These are phyloP conservation scores for Penicillium pulvis DNA, from an alignment of 495 filamentous ascomycete genomes.

Conservation along the genomic window DNA sequence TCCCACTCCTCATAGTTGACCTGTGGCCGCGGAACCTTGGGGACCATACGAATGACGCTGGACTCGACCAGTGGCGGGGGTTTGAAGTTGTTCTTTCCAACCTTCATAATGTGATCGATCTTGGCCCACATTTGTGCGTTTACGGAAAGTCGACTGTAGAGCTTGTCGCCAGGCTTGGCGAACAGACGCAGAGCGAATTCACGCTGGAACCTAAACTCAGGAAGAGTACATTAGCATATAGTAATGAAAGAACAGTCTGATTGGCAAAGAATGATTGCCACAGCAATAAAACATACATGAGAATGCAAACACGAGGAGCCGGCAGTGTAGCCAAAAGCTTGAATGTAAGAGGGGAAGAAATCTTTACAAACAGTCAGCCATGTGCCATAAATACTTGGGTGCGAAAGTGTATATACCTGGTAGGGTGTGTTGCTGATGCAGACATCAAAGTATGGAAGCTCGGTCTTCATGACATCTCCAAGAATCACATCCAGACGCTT, in stretches of 20 bases:
- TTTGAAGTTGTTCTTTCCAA: constrained; percentile 92
- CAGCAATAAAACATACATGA: constrained; percentile 65
- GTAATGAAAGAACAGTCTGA: not conserved
- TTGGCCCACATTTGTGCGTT: constrained; percentile 96
- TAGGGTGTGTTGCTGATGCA: constrained; percentile 96
- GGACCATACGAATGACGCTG: constrained; percentile 75
- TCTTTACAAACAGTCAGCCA: constrained; percentile 47
- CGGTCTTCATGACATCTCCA: constrained; percentile 91
- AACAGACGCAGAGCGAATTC: constrained; percentile 78
- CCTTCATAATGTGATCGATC: constrained; percentile 86
- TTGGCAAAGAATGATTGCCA: not conserved
- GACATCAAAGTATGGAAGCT: constrained; percentile 85
- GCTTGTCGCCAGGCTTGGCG: constrained; percentile 74
- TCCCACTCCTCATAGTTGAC: constrained; percentile 96
- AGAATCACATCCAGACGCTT: constrained; percentile 82
- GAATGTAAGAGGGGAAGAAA: constrained; percentile 85
- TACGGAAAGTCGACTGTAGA: constrained; percentile 84
- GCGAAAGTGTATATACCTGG: constrained; percentile 48
- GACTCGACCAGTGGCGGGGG: constrained; percentile 90
- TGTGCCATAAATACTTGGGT: not conserved
- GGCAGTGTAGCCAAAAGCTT: constrained; percentile 82
- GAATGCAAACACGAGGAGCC: constrained; percentile 73
- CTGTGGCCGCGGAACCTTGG: constrained; percentile 78
- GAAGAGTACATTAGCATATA: constrained; percentile 15
- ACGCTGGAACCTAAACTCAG: constrained; percentile 50